phyloP scores from a whole-genome alignment of 1,284 basidiomycete genomes.

The Puccinia coronata region DNA sequence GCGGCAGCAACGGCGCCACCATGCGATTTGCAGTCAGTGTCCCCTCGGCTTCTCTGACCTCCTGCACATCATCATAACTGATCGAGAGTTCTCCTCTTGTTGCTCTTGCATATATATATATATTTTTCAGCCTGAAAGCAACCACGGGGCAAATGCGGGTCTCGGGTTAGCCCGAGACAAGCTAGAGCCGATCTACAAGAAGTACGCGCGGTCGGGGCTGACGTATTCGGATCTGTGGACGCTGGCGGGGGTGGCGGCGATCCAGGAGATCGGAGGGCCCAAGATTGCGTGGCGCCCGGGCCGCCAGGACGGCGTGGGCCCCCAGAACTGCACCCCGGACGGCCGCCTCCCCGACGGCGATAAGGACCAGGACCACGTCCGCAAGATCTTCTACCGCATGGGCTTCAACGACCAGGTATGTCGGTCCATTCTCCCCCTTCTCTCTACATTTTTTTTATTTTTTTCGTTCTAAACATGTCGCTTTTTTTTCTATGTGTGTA shows the following conservation, averaged over 20 bases:
- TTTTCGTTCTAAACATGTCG: background rate
- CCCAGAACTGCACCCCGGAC: constrained; percentile 71
- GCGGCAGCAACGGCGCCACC: constrained; percentile 55
- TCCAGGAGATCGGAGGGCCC: constrained; percentile 66
- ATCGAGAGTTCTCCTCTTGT: no score
- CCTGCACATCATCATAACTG: background rate
- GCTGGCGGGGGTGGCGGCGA: constrained; percentile 62
- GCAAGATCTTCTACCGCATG: constrained; percentile 65
- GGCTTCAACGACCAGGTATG: constrained; percentile 88
- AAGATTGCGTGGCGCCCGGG: constrained; percentile 59
- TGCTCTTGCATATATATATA: no score
- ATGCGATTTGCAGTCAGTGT: constrained; percentile 53
- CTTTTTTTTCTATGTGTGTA: background rate
- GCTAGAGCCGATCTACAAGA: constrained; percentile 54
- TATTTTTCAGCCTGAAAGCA: constrained; percentile 52
- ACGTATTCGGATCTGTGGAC: constrained; percentile 58
- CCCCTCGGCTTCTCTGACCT: no score
- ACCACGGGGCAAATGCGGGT: constrained; percentile 54
- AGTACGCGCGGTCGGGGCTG: constrained; percentile 54
- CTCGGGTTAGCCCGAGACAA: constrained; percentile 51
- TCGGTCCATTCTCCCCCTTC: constrained; percentile 64
- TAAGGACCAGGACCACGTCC: constrained; percentile 80
- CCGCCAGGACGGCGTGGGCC: constrained; percentile 57
- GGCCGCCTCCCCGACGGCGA: constrained; percentile 90
- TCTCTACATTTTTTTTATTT: no score